phyloP scores from a whole-genome alignment of 129 eudicot species.

The Helianthus annuus region DNA sequence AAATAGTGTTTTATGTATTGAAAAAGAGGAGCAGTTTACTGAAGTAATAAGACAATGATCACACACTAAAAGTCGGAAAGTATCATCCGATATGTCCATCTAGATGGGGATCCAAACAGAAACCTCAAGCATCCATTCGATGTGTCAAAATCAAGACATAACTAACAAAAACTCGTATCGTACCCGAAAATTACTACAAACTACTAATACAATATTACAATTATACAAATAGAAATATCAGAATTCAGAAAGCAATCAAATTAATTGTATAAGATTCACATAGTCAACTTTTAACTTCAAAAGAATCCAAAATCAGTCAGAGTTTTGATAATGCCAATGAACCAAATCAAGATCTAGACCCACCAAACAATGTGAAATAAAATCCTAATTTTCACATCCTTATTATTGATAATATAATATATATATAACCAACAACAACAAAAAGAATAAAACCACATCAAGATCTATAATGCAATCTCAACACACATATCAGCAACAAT shows the following conservation, averaged over 20 bases:
- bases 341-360: constrained; percentile 34
- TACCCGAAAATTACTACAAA: constrained; percentile 2
- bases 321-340: constrained; percentile 16
- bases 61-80: not conserved
- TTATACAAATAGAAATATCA: constrained; percentile 9
- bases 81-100: not conserved
- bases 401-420: not conserved
- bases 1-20: constrained; percentile 6
- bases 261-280: not conserved
- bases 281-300: constrained; percentile 13
- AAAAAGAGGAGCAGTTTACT: not conserved
- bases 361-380: constrained; percentile 4
- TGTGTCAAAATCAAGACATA: not conserved
- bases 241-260: constrained; percentile 24
- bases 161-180: constrained; percentile 7
- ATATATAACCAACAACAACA: constrained; percentile 5
- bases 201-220: not conserved
- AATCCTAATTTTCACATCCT: constrained; percentile 15
- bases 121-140: constrained; percentile 18
- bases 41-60: not conserved
- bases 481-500: not conserved
- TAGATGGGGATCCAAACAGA: constrained; percentile 3
- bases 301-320: constrained; percentile 2
- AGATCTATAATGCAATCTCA: constrained; percentile 32
- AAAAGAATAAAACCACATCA: constrained; percentile 8